These are phyloP conservation scores for Irpex lacteus DNA, from an alignment of 1,284 basidiomycete species.

Conservation along the genomic window DNA sequence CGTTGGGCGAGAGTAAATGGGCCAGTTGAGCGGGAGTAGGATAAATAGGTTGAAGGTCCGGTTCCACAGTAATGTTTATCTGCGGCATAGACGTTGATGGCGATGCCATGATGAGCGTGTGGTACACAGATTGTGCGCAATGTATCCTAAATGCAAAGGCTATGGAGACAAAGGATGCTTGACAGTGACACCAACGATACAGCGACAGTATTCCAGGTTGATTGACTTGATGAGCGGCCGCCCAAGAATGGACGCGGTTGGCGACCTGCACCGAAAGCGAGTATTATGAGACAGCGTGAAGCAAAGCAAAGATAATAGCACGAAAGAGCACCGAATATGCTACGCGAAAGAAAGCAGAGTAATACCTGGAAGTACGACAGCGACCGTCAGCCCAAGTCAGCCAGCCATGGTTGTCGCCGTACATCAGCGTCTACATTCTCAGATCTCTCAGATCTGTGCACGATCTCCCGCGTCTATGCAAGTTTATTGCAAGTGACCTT, in stretches of 20 bases:
- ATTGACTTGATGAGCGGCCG: not conserved
- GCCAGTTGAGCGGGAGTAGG: conserved; percentile 64
- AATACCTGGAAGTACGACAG: not conserved
- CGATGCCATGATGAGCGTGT: conserved; percentile 16
- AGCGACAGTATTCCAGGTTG: not conserved
- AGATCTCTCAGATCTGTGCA: not conserved
- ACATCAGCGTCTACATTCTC: not conserved
- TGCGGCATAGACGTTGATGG: conserved; percentile 22
- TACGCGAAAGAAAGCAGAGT: not conserved
- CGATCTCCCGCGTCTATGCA: not conserved
- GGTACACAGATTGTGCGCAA: not conserved
- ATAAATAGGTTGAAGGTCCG: conserved; percentile 74
- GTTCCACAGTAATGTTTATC: conserved; percentile 62
- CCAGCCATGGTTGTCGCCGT: not conserved
- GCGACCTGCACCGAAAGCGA: not conserved
- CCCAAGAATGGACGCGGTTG: not conserved
- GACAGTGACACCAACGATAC: not conserved
- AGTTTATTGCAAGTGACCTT: conserved; percentile 2
- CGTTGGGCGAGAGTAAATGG: conserved; percentile 59
- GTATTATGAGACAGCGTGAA: not conserved
- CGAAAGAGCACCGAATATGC: not conserved
- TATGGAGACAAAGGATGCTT: not conserved
- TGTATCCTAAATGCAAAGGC: not conserved
- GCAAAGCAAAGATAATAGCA: not conserved
- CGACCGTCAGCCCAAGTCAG: not conserved